These are phyloP conservation scores for Rhodotorula paludigena DNA, from an alignment of 768 basidiomycete species.

Conservation along the genomic window DNA sequence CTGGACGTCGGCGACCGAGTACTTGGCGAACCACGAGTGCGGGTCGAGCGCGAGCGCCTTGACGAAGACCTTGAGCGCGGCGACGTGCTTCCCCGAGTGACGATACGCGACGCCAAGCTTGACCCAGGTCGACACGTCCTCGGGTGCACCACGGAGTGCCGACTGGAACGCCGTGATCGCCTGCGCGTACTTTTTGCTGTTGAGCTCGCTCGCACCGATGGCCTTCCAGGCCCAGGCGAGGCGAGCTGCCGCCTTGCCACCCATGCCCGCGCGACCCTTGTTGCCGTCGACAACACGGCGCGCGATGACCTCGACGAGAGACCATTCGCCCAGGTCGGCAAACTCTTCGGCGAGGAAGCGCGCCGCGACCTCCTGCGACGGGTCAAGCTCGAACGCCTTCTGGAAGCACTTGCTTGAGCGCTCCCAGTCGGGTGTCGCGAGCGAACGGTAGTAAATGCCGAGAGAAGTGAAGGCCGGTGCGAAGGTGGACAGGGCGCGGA, in stretches of 20 bases:
- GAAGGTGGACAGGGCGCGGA: conserved; percentile 68
- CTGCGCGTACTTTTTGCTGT: conserved; percentile 36
- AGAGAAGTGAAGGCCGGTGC: conserved; percentile 92
- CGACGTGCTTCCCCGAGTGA: conserved; percentile 77
- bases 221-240: conserved; percentile 99
- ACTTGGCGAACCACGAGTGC: conserved; percentile 74
- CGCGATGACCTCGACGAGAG: conserved; percentile 89
- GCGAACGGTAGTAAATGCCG: conserved; percentile 78
- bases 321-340: conserved; percentile 90
- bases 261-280: conserved; percentile 65
- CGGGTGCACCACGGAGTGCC: conserved; percentile 47
- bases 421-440: conserved; percentile 68
- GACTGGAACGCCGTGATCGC: conserved; percentile 41
- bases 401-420: conserved; percentile 94
- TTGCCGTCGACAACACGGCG: conserved; percentile 88
- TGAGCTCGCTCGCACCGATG: conserved; percentile 76
- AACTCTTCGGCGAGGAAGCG: conserved; percentile 77
- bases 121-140: conserved; percentile 79
- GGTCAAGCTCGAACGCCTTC: conserved; percentile 94
- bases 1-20: conserved; percentile 78
- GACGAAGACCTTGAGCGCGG: conserved; percentile 78
- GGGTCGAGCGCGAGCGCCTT: conserved; percentile 69
- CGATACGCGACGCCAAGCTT: conserved; percentile 87
- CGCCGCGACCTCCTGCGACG: conserved; percentile 79
- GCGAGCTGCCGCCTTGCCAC: conserved; percentile 57